Evolutionary conservation across 1,284 basidiomycete species (phyloP).

Genomic region (Cutaneotrichosporon sp.): DNA sequence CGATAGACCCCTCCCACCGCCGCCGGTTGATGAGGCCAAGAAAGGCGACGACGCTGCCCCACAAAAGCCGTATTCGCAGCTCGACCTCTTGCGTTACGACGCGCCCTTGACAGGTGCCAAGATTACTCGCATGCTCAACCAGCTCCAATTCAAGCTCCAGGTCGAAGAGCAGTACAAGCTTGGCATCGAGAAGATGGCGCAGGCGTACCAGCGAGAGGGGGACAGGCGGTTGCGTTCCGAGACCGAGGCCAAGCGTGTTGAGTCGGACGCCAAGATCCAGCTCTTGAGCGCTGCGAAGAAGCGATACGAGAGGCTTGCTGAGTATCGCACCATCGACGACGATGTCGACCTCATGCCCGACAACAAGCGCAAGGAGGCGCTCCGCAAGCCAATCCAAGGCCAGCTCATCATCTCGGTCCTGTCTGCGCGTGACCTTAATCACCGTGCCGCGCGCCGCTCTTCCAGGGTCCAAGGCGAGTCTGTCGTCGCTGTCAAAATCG

Average conservation of each 20-base stretch:
- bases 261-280: slow-evolving; percentile 95
- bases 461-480: slow-evolving; percentile 79
- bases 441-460: slow-evolving; percentile 75
- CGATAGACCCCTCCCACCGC: slow-evolving; percentile 19
- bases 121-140: slow-evolving; percentile 96
- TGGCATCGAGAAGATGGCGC: slow-evolving; percentile 99
- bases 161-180: slow-evolving; percentile 98
- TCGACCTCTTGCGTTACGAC: slow-evolving; percentile 94
- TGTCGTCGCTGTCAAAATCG: slow-evolving; percentile 89
- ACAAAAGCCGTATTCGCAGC: slow-evolving; percentile 49
- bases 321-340: slow-evolving; percentile 78
- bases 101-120: slow-evolving; percentile 94
- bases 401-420: slow-evolving; percentile 86
- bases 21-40: slow-evolving; percentile 3
- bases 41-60: slow-evolving; percentile 7
- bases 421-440: slow-evolving; percentile 90
- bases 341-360: slow-evolving; percentile 68
- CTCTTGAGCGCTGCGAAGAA: slow-evolving; percentile 88
- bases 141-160: slow-evolving; percentile 98
- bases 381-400: slow-evolving; percentile 90
- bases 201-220: slow-evolving; percentile 88
- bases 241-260: slow-evolving; percentile 88
- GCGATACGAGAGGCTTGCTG: slow-evolving; percentile 92
- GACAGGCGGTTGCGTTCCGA: slow-evolving; percentile 90
- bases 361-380: slow-evolving; percentile 83